These are phyloP conservation scores for Nepenthes gracilis DNA, from an alignment of 148 eudicot genomes.

Conservation along the genomic window DNA sequence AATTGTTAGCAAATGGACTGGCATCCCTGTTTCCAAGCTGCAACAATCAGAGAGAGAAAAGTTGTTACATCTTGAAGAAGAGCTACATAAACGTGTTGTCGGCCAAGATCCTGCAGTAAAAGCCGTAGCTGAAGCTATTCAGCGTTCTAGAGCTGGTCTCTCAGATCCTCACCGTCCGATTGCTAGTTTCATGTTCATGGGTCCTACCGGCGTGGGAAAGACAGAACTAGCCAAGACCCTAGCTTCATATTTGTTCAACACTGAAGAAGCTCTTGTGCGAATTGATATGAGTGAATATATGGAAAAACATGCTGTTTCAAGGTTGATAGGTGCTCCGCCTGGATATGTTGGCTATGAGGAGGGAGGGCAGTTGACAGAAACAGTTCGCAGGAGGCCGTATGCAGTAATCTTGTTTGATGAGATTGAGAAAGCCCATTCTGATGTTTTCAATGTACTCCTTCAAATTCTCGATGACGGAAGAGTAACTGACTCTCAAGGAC, in stretches of 20 bases:
- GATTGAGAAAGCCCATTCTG: slow-evolving; percentile 84
- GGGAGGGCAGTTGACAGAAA: slow-evolving; percentile 84
- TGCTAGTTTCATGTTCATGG: slow-evolving; percentile 97
- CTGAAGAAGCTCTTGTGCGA: slow-evolving; percentile 84
- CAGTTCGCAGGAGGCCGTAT: slow-evolving; percentile 78
- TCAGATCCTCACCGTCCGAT: slow-evolving; percentile 90
- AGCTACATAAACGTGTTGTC: slow-evolving; percentile 80
- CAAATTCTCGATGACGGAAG: slow-evolving; percentile 91
- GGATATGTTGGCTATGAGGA: slow-evolving; percentile 93
- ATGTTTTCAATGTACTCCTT: slow-evolving; percentile 81
- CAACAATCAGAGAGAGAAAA: slow-evolving; percentile 89
- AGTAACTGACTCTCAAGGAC: slow-evolving; percentile 91
- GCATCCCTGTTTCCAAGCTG: slow-evolving; percentile 90
- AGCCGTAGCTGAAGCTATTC: slow-evolving; percentile 93
- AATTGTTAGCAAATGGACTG: slow-evolving; percentile 98
- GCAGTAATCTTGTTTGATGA: slow-evolving; percentile 83
- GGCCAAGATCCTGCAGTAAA: slow-evolving; percentile 90
- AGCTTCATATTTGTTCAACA: slow-evolving; percentile 75
- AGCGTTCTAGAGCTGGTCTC: slow-evolving; percentile 93
- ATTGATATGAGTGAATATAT: slow-evolving; percentile 96
- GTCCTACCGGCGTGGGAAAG: slow-evolving; percentile 95
- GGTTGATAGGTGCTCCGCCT: slow-evolving; percentile 83
- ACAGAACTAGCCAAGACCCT: slow-evolving; percentile 87
- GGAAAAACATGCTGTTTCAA: slow-evolving; percentile 84
- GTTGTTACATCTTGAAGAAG: slow-evolving; percentile 74